These are phyloP conservation scores for Melampsora americana DNA, from an alignment of 1,284 basidiomycete genomes.

Conservation along the genomic window DNA sequence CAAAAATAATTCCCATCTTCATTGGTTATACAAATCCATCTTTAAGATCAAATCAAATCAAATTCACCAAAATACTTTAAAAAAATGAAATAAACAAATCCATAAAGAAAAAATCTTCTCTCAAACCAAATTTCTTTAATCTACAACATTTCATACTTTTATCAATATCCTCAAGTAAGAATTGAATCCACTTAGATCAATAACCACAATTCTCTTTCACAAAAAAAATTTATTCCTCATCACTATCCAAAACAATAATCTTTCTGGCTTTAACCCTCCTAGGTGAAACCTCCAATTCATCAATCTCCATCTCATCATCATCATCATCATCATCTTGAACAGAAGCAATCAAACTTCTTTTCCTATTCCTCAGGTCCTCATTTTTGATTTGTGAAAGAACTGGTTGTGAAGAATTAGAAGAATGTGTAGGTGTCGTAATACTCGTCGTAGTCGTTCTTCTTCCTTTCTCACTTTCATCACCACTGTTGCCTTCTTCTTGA, in stretches of 20 bases:
- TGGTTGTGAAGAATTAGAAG: conserved; percentile 10
- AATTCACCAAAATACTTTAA: no score
- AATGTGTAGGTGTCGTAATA: conserved; percentile 11
- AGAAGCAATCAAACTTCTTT: conserved; percentile 11
- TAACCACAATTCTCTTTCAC: no score
- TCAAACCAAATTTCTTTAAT: no score
- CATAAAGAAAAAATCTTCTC: no score
- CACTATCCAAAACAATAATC: conserved; percentile 32
- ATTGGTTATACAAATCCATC: no score
- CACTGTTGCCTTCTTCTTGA: neutral
- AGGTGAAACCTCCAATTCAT: neutral
- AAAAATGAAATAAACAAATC: no score
- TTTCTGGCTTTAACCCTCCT: conserved; percentile 22
- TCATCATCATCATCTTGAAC: neutral
- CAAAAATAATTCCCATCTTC: no score
- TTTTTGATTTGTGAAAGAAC: neutral
- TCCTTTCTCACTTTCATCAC: conserved; percentile 5
- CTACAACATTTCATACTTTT: no score
- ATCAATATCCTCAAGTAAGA: no score
- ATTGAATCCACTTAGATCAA: no score
- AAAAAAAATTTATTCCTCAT: conserved; percentile 18
- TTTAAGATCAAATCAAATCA: no score
- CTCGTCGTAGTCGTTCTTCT: neutral
- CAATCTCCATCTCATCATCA: conserved; percentile 15
- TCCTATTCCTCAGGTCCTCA: conserved; percentile 7